Evolutionary conservation across 495 filamentous ascomycete genomes (phyloP), one percentile per base, ranked within the genome.

Genomic region (Aspergillus campestris): DNA sequence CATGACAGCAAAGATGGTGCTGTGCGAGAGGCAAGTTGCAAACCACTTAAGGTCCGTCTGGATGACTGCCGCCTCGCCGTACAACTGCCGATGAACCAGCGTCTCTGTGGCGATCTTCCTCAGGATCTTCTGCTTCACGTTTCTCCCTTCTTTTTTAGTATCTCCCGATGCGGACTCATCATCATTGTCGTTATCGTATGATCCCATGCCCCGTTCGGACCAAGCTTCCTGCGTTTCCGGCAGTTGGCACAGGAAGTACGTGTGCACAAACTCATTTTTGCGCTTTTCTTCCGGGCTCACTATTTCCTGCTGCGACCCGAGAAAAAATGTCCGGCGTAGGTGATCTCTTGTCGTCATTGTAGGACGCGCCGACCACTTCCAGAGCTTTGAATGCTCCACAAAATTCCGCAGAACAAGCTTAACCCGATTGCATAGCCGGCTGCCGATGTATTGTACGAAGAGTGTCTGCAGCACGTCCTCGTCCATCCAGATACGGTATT

Each of bases 381-480:
- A 78, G 27, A 70, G 72, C 1, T 57, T 58, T 1, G 60, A 40
- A 3, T 50, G 53, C 9, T 55, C 48, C n/a, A 65, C 67, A 36
- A 81, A 74, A 0, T 31, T 13, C 3, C 46, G 57, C 40, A 82
- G 67, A 5, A 53, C 48, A 3, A 32, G 7, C 48, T 78, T 81
- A 44, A 82, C 60, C 42, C 72, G 62, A 5, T 70, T 65, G 7
- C 70, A 74, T 63, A 74, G 73, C 35, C 73, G 74, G 0, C 76
- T 56, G 10, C 77, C 78, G 47, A 83, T 72, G 48, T 72, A 77
- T 40, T 82, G 73, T 6, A 79, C 60, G 44, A 83, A 78, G n/a
- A 83, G 71, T 2, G 78, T 75, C 51, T 81, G 74, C 5, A 81
- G 58, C 4, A 81, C 61, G 35, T 82, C 79, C 39, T 81, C 77